Percentiles rank a stretch among this genome's conserved stretches.
Evolutionary conservation across 1,284 basidiomycete genomes (phyloP).

Genomic region (Rhizoctonia solani): DNA sequence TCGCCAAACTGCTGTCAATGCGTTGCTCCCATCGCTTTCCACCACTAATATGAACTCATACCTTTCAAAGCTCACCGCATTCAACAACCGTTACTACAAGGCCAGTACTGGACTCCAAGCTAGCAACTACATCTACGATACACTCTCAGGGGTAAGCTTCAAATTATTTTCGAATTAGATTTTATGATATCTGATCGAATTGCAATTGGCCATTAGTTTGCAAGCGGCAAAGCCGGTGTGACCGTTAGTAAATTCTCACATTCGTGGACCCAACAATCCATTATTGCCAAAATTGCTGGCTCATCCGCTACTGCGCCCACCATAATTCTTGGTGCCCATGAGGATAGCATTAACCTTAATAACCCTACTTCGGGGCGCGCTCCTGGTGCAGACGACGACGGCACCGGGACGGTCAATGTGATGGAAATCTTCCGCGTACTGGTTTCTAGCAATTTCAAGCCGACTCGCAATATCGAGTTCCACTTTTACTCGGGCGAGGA

Average conservation of each 20-base stretch:
- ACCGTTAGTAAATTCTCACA: constrained; percentile 61
- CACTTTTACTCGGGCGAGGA: constrained; percentile 56
- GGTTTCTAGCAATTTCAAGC: constrained; percentile 55
- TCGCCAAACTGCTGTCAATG: constrained; percentile 47
- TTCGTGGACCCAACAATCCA: constrained; percentile 66
- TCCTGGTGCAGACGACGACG: constrained; percentile 74
- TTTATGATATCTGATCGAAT: neutral
- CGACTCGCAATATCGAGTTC: constrained; percentile 64
- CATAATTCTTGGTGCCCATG: constrained; percentile 65
- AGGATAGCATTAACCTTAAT: constrained; percentile 42
- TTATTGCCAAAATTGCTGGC: constrained; percentile 60
- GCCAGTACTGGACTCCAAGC: constrained; percentile 50
- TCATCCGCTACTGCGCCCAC: constrained; percentile 48
- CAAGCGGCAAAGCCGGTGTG: constrained; percentile 50
- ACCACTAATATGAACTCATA: constrained; percentile 51
- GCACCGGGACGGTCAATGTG: constrained; percentile 67
- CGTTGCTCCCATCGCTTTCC: constrained; percentile 50
- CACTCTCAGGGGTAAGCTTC: neutral
- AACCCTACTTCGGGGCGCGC: constrained; percentile 50
- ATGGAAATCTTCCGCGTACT: constrained; percentile 65
- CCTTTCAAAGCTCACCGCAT: constrained; percentile 49
- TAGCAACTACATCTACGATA: constrained; percentile 48
- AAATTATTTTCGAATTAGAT: no score
- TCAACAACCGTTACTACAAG: constrained; percentile 55
- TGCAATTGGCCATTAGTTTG: constrained; percentile 45